A percentile compares a stretch with the other conserved stretches of the same genome.
Conservation (phyloP, 2,329 filamentous ascomycete species). For the Endoconidiophora polonica region DNA sequence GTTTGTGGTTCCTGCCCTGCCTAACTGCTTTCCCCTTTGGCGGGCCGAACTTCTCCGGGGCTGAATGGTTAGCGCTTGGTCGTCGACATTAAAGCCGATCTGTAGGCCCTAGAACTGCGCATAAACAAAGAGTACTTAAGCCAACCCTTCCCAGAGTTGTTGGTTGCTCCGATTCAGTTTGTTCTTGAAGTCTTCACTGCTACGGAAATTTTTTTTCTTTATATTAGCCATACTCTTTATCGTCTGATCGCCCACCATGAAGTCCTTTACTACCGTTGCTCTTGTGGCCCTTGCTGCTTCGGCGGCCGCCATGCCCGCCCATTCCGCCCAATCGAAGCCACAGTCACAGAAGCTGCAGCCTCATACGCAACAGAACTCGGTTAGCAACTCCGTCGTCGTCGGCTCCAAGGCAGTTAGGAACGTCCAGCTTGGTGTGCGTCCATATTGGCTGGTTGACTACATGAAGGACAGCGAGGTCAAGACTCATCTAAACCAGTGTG, state of each 20-base stretch:
- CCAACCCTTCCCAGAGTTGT: too few species aligned
- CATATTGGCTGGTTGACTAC: slow-evolving; percentile 45
- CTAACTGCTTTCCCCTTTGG: too few species aligned
- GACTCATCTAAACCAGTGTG: slow-evolving; percentile 39
- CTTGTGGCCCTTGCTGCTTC: slow-evolving; percentile 4
- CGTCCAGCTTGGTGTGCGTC: slow-evolving; percentile 45
- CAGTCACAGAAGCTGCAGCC: not conserved
- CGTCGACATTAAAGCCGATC: too few species aligned
- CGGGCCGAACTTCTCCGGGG: too few species aligned
- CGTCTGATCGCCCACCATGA: not conserved
- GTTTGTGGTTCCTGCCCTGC: too few species aligned
- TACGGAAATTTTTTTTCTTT: not conserved
- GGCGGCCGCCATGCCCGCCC: slow-evolving; percentile 1
- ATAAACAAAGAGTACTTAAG: too few species aligned
- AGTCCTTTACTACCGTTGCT: slow-evolving; percentile 1
- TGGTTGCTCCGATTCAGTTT: not conserved
- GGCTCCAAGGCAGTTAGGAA: slow-evolving; percentile 23
- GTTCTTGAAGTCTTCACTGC: not conserved
- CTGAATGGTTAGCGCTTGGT: too few species aligned
- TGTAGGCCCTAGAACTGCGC: too few species aligned
- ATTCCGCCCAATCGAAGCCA: not conserved
- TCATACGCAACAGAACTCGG: not conserved
- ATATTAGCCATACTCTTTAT: not conserved
- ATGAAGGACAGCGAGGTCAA: slow-evolving; percentile 46
- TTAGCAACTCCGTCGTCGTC: not conserved